phyloP scores from a whole-genome alignment of 805 yeast genomes.

The Metschnikowia dekortorum region DNA sequence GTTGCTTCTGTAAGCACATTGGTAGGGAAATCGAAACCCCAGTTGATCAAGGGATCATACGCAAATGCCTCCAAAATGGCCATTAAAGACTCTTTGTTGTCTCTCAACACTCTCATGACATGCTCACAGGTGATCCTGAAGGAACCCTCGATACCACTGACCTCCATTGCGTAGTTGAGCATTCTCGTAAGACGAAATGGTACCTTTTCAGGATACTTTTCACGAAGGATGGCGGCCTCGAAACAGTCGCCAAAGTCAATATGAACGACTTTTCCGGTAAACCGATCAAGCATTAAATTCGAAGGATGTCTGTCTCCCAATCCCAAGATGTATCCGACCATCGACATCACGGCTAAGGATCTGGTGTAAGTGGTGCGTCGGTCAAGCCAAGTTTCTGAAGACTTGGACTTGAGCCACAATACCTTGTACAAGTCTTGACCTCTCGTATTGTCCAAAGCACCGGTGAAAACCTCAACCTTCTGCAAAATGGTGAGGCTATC shows the following conservation, averaged over 20 bases:
- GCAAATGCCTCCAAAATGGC: constrained; percentile 98
- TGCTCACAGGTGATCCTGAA: constrained; percentile 95
- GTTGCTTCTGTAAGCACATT: constrained; percentile 71
- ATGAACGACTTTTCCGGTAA: constrained; percentile 93
- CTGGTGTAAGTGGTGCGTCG: constrained; percentile 94
- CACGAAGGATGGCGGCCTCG: constrained; percentile 94
- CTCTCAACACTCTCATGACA: constrained; percentile 91
- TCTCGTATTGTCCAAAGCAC: constrained; percentile 89
- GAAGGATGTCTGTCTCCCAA: constrained; percentile 98
- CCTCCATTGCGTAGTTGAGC: constrained; percentile 98
- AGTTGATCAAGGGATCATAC: constrained; percentile 94
- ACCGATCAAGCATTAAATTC: constrained; percentile 88
- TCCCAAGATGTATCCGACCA: constrained; percentile 96
- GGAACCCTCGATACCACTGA: constrained; percentile 96
- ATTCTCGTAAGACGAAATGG: constrained; percentile 95
- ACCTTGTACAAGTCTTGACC: constrained; percentile 96
- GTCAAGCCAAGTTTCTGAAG: constrained; percentile 97
- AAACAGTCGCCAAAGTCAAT: constrained; percentile 99
- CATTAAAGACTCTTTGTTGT: constrained; percentile 93
- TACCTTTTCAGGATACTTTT: constrained; percentile 96
- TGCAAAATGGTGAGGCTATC: constrained; percentile 84
- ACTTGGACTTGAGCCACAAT: constrained; percentile 91
- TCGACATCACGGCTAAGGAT: constrained; percentile 96
- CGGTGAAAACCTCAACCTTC: constrained; percentile 94
- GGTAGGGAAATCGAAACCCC: constrained; percentile 96